Conservation (phyloP, 371 early-diverging fungal species). For the Saksenaea vasiformis region DNA sequence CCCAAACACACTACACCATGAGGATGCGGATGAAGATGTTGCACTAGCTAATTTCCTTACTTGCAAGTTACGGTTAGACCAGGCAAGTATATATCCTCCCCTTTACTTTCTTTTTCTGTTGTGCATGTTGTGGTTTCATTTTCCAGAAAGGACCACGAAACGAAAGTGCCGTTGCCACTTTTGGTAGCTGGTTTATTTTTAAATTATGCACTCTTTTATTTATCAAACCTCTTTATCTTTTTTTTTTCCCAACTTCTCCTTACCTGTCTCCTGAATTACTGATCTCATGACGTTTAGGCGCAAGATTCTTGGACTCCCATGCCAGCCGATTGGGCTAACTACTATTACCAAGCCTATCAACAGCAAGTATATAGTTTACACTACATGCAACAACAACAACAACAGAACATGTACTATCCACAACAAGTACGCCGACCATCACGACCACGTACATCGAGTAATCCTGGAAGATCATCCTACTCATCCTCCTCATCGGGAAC, state of each 20-base stretch:
- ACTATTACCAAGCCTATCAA: not conserved
- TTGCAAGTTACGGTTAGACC: no score
- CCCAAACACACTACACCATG: no score
- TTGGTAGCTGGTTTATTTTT: not conserved
- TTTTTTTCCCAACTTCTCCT: not conserved
- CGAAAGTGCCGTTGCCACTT: not conserved
- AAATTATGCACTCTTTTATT: not conserved
- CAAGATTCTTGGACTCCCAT: not conserved
- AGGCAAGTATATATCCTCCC: not conserved
- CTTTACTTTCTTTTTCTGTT: not conserved
- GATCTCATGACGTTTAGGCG: no score
- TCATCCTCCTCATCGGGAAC: no score
- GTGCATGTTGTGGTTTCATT: not conserved
- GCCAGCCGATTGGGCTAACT: not conserved
- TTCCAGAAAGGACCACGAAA: not conserved
- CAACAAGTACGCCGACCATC: not conserved
- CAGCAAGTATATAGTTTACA: not conserved
- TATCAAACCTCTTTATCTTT: not conserved
- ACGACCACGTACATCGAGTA: not conserved
- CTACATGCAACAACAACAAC: constrained; percentile 2
- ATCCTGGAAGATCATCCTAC: not conserved
- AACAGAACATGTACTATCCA: not conserved
- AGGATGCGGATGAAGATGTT: no score
- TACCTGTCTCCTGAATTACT: not conserved
- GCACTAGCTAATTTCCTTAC: no score